Evolutionary conservation across 2,329 filamentous ascomycete species (phyloP), one percentile per base, ranked within the genome.

Genomic region (Epichloe glyceriae): DNA sequence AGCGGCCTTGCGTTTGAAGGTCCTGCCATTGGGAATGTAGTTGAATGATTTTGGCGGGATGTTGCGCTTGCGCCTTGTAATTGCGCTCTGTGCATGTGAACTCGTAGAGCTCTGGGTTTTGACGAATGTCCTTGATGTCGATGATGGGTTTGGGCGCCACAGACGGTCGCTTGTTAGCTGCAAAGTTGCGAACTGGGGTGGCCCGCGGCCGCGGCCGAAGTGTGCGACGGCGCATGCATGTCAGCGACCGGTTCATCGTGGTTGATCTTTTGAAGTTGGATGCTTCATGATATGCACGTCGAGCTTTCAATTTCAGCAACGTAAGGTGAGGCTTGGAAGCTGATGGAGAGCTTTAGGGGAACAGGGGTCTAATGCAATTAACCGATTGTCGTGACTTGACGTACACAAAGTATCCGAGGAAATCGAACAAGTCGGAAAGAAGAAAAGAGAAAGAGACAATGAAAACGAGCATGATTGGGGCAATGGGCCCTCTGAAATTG

Each of bases 41-140:
- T 8, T 64, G 64, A 49, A 71, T 68, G 58, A 86, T 85, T 50
- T 70, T 74, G 8, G 68, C 64, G 0, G 82, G 79, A 58, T 81
- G 73, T 14, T 66, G 60, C 38, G 76, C 70, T 56, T 79, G 76
- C 26, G 66, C 58, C 52, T 64, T 74, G 70, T 96, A 96, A 66
- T 96, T 96, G 58, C 93, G 82, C 57, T 89, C 83, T 53, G 85
- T 65, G 68, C 88, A 95, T 62, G 94, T 97, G 57, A 84, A 74
- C 58, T 85, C 78, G 72, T 96, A 86, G 15, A 94, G 75, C 14
- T 83, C 79, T 15, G 86, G 80, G 67, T 94, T 86, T 62, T 88
- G 79, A 52, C 90, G 89, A 65, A 98, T 95, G 70, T 93, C 85
- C 66, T 88, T 91, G 63, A 95, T 77, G 70, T 96, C 86, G 57